Base-by-base conservation (phyloP, 2,329 filamentous ascomycete species). In the Ophidiomyces ophidiicola region DNA sequence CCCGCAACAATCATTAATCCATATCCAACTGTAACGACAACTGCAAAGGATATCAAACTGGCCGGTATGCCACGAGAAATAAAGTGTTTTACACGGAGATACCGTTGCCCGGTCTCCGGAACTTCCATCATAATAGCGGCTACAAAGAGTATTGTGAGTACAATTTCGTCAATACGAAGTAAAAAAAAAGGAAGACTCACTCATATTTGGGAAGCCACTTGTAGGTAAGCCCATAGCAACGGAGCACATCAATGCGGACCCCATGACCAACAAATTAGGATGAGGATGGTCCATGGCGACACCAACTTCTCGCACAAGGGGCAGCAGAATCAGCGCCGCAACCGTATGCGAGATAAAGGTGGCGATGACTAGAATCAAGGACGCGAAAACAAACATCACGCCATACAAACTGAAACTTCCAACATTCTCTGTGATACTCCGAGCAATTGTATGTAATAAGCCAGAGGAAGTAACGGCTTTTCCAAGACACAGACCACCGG, bases 91-190 rank as follows among this genome's bases (percentile, higher is more conserved):
- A 98, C 92, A 44, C 81, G 71, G 39, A 98, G 71, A 56, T 98
- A 98, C 41, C 90, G 72, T 57, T 93, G 84, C 6, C 90, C 90
- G 0, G 87, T 92, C 47, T 80, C 73, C 0, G 83, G 74, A 53
- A 98, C 88, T 63, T 98, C 90, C 71, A 96, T 96, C 90, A 98
- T 96, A 53, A 98, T 96, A 3, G 90, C 90, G 54, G 90, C 85
- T 92, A 47, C 12, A 11, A 19, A 11, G 17, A 34, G 10, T 5
- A 25, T 5, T 28, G 38, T 41, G 30, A 41, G 33, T 34, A 19
- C 10, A 7, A 17, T 31, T 25, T 17, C 24, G 6, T 24, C 23
- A 34, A 34, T 29, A 26, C 39, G 19, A 18, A 43, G 29, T 11
- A 25, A 43, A 36, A 41, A 21, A 19, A 29, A 29, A 43, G 7